Percentiles rank a stretch among this genome's conserved stretches.
phyloP scores from a whole-genome alignment of 495 filamentous ascomycete species.

The Aspergillus mulundensis region DNA sequence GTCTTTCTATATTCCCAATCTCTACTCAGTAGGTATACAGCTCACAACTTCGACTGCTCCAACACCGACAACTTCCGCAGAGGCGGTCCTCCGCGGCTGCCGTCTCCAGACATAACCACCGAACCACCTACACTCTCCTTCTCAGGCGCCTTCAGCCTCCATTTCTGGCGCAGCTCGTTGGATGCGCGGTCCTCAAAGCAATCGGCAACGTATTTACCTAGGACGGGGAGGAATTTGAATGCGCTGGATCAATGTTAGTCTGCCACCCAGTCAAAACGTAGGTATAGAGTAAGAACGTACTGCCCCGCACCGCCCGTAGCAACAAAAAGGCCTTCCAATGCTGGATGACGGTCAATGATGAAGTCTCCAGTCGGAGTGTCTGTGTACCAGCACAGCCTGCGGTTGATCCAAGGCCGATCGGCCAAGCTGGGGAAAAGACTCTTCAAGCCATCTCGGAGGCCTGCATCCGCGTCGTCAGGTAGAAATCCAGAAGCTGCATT shows the following conservation, averaged over 20 bases:
- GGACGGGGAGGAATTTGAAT: slow-evolving; percentile 48
- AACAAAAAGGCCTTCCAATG: slow-evolving; percentile 60
- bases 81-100: slow-evolving; percentile 9
- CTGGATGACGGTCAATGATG: slow-evolving; percentile 68
- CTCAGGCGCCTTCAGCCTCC: not conserved
- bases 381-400: slow-evolving; percentile 79
- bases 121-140: not conserved
- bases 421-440: slow-evolving; percentile 56
- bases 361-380: slow-evolving; percentile 75
- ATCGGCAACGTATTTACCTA: slow-evolving; percentile 26
- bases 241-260: slow-evolving; percentile 14
- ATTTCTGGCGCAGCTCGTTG: not conserved
- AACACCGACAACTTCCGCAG: slow-evolving; percentile 1
- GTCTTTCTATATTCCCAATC: too few species aligned
- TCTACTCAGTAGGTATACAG: too few species aligned
- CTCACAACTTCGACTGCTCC: slow-evolving; percentile 9
- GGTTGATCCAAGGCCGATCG: slow-evolving; percentile 56
- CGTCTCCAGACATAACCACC: slow-evolving; percentile 4
- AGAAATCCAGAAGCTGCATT: slow-evolving; percentile 29
- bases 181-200: slow-evolving; percentile 1
- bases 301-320: slow-evolving; percentile 78
- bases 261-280: not conserved
- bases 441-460: slow-evolving; percentile 51
- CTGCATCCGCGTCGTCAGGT: slow-evolving; percentile 35
- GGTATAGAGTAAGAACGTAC: slow-evolving; percentile 18